Conservation (phyloP, 352 stramenopile species). For the Aphanomyces invadans region DNA sequence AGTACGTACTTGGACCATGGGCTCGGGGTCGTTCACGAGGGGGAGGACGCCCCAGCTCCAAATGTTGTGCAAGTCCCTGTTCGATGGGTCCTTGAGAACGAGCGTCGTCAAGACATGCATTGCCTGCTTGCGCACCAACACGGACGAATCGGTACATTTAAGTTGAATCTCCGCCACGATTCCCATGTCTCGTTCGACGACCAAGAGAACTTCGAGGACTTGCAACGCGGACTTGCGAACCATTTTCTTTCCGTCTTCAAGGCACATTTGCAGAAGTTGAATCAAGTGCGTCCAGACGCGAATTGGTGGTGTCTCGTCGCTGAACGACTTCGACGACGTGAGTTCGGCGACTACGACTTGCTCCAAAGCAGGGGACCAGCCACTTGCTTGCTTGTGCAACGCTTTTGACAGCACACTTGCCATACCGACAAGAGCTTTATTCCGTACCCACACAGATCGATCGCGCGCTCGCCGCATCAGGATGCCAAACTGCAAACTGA, state of each 20-base stretch:
- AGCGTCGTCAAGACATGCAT: slow-evolving; percentile 75
- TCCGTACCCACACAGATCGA: slow-evolving; percentile 69
- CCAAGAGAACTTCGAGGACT: slow-evolving; percentile 60
- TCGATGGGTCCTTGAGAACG: slow-evolving; percentile 55
- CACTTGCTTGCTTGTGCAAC: neutral
- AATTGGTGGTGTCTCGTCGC: slow-evolving; percentile 4
- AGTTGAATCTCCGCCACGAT: slow-evolving; percentile 65
- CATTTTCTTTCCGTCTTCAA: slow-evolving; percentile 77
- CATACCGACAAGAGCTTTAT: slow-evolving; percentile 71
- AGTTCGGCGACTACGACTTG: neutral
- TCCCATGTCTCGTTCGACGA: neutral
- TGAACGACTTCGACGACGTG: neutral
- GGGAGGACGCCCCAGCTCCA: slow-evolving; percentile 82
- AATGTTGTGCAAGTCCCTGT: slow-evolving; percentile 64
- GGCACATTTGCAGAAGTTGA: slow-evolving; percentile 60
- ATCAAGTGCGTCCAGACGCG: slow-evolving; percentile 56
- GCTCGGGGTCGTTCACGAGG: slow-evolving; percentile 70
- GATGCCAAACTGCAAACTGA: slow-evolving; percentile 42
- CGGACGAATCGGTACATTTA: slow-evolving; percentile 61
- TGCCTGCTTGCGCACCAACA: slow-evolving; percentile 72
- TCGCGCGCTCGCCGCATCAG: slow-evolving; percentile 66
- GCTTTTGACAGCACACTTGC: slow-evolving; percentile 27
- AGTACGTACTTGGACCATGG: slow-evolving; percentile 45
- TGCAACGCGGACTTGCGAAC: slow-evolving; percentile 73
- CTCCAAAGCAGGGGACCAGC: neutral